Base-by-base conservation (phyloP, 164 flowering plant species). In the Taxillus chinensis region DNA sequence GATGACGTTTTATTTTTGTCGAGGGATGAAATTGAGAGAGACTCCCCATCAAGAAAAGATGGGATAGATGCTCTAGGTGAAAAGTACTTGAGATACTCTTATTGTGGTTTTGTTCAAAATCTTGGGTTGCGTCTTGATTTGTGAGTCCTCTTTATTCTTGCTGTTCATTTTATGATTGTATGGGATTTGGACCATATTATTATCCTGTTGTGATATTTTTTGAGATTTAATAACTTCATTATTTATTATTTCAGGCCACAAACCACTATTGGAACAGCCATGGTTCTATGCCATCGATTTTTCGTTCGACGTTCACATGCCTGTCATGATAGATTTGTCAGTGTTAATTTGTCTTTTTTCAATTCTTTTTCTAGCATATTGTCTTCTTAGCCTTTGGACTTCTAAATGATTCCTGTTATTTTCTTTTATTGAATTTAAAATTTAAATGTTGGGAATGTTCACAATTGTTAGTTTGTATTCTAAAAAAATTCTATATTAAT, bases 251-350 rank as follows among this genome's bases (percentile, higher is more conserved):
- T 70, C 89, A 93, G 98, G 84, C 98, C 98, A 1, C 97, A 90
- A 66, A 86, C 92, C 45, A 93, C 98, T 42, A 77, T 85, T 63
- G 98, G 87, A 41, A 85, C 97, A 71, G 95, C 98, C 15, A 93
- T 93, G 92, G 89, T 93, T 68, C 78, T 93, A 16, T 93, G 98
- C 76, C 98, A 93, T 73, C 91, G 98, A 38, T 93, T 93, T 75
- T 93, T 93, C 77, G 83, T 86, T 59, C 86, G 90, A 43, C 75
- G 86, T 59, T 93, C 98, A 14, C 98, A 93, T 81, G 98, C 97
- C 59, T 85, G 79, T 64, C 91, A 93, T 65, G 95, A 93, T 73
- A 83, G 98, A 93, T 93, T 78, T 82, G 98, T 93, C 68, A 88
- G 97, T 82, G 64, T 56, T 60, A 27, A 27, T 27, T 27, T 27